These are phyloP conservation scores for Sequoia sempervirens DNA, from an alignment of 75 land plant genomes.

Conservation along the genomic window DNA sequence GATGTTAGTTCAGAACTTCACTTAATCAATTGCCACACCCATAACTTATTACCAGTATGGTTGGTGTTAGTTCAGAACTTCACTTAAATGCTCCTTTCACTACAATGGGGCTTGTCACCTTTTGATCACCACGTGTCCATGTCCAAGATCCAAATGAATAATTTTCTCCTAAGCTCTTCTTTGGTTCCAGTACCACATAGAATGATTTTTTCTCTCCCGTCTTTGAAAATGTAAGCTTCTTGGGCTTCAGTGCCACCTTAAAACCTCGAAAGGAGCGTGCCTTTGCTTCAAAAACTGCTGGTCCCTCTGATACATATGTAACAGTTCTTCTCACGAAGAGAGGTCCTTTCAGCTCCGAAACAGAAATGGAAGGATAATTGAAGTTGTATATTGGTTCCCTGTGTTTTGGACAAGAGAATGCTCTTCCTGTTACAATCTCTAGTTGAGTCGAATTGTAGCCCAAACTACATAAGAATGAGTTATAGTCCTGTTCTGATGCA, in stretches of 20 bases:
- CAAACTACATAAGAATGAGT: slow-evolving; percentile 35
- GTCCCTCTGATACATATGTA: slow-evolving; percentile 54
- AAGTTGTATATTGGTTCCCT: slow-evolving; percentile 16
- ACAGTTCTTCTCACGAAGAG: slow-evolving; percentile 34
- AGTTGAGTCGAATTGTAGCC: slow-evolving; percentile 29
- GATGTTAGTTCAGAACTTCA: background rate
- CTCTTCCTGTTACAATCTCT: slow-evolving; percentile 1
- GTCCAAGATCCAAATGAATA: slow-evolving; percentile 46
- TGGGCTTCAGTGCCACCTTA: slow-evolving; percentile 33
- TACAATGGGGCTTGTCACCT: slow-evolving; percentile 59
- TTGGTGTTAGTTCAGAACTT: background rate
- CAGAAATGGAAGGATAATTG: slow-evolving; percentile 73
- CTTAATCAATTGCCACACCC: background rate
- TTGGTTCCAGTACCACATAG: slow-evolving; percentile 18
- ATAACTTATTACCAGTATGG: background rate
- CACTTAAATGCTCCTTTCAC: slow-evolving; percentile 7
- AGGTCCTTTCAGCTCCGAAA: slow-evolving; percentile 19
- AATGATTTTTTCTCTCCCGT: slow-evolving; percentile 33
- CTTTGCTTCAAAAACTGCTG: slow-evolving; percentile 25
- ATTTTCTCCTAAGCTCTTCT: background rate
- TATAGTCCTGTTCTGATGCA: slow-evolving; percentile 22
- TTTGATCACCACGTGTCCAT: slow-evolving; percentile 58
- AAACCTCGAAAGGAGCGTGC: slow-evolving; percentile 31
- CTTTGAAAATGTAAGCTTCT: slow-evolving; percentile 21
- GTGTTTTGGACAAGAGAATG: slow-evolving; percentile 6